Evolutionary conservation across 306 rosid genomes (phyloP), one percentile per base, ranked within the genome.

Genomic region (Coriaria nepalensis): DNA sequence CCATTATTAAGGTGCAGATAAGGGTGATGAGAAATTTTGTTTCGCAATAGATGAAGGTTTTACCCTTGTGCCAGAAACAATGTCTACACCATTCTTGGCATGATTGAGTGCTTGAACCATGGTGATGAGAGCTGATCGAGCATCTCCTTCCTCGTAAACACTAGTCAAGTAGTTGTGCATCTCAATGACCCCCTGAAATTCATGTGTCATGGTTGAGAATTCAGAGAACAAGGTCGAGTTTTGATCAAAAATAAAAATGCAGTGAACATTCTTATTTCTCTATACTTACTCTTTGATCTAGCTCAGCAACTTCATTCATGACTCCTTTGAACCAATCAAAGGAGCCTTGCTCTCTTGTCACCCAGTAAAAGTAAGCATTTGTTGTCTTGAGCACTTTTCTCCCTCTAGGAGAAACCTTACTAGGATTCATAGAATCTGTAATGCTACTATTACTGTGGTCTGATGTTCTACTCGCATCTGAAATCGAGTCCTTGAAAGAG

Each of bases 261-360:
- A 47, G 15, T 47, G 29, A 20, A 3, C 29, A 20, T 20, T 20
- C 29, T 20, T 20, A 20, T 20, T 20, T 20, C 29, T 20, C 50
- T 33, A 10, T 6, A 40, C 51, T 14, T 70, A 75, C 98, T 96
- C 98, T 71, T 71, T 79, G 96, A 78, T 92, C 98, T 50, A 71
- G 77, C 45, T 92, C 96, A 13, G 96, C 96, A 34, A 92, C 83
- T 79, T 92, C 98, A 66, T 92, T 86, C 98, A 92, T 92, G 55
- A 92, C 98, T 56, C 98, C 98, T 76, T 92, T 92, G 69, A 92
- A 92, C 98, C 98, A 92, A 78, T 92, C 98, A 50, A 92, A 92
- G 36, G 98, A 92, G 38, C 96, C 98, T 63, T 92, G 98, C 68
- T 92, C 98, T 72, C 96, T 85, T 20, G 98, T 92, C 52, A 92